phyloP scores from a whole-genome alignment of 2,329 filamentous ascomycete species.

The Exophiala aquamarina region DNA sequence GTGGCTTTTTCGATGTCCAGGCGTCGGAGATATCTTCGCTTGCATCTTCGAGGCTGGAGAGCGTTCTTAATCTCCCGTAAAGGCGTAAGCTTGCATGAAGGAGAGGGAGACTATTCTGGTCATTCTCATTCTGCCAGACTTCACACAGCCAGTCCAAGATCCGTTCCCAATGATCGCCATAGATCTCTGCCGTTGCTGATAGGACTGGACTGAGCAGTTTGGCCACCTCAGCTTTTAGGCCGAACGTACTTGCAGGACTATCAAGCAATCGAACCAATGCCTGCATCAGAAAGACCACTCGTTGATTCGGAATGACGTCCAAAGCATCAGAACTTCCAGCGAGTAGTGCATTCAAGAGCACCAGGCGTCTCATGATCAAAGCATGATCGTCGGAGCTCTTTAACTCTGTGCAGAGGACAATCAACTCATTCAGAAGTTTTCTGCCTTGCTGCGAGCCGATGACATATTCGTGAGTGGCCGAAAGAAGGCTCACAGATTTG shows the following conservation, averaged over 20 bases:
- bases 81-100: constrained; percentile 74
- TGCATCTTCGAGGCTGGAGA: constrained; percentile 46
- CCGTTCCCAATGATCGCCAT: constrained; percentile 82
- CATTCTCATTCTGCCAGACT: constrained; percentile 55
- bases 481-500: constrained; percentile 48
- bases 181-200: constrained; percentile 75
- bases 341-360: constrained; percentile 56
- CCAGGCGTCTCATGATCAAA: constrained; percentile 36
- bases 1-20: constrained; percentile 60
- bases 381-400: constrained; percentile 3
- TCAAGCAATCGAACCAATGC: constrained; percentile 67
- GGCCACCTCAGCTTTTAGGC: constrained; percentile 39
- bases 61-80: constrained; percentile 59
- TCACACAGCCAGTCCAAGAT: constrained; percentile 59
- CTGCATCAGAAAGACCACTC: constrained; percentile 79
- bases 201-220: constrained; percentile 58
- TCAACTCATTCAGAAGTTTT: constrained; percentile 59
- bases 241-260: constrained; percentile 50
- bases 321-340: constrained; percentile 48
- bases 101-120: constrained; percentile 58
- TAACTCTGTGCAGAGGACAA: constrained; percentile 57
- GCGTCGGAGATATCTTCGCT: constrained; percentile 86
- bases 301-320: constrained; percentile 55
- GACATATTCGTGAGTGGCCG: constrained; percentile 50
- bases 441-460: constrained; percentile 48